A percentile compares a stretch with the other conserved stretches of the same genome.
phyloP scores from a whole-genome alignment of 352 stramenopile species.

The Hyphochytrium catenoides region DNA sequence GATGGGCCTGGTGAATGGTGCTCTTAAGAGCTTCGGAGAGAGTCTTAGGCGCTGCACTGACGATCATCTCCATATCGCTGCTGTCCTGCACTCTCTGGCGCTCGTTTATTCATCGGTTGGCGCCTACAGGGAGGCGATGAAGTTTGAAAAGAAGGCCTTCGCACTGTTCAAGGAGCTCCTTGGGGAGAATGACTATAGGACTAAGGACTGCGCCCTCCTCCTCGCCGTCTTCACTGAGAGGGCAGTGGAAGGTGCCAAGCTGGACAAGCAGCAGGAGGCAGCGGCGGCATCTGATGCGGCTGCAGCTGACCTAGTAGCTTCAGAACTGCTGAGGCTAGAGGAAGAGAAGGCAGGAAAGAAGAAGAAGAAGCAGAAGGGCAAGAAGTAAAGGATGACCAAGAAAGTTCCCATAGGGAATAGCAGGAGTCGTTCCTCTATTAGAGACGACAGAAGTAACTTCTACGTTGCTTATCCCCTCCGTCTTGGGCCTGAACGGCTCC shows the following conservation, averaged over 20 bases:
- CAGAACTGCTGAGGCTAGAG: slow-evolving; percentile 5
- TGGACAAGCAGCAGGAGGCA: slow-evolving; percentile 38
- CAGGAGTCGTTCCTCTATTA: no score
- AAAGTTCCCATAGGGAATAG: no score
- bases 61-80: slow-evolving; percentile 52
- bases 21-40: slow-evolving; percentile 61
- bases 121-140: slow-evolving; percentile 52
- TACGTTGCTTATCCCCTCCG: no score
- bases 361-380: slow-evolving; percentile 20
- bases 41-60: slow-evolving; percentile 57
- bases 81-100: slow-evolving; percentile 64
- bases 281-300: slow-evolving; percentile 41
- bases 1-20: slow-evolving; percentile 48
- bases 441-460: no score
- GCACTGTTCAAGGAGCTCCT: slow-evolving; percentile 49
- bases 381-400: no score
- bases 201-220: slow-evolving; percentile 49
- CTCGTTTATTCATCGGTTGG: slow-evolving; percentile 42
- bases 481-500: no score
- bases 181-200: slow-evolving; percentile 42
- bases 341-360: slow-evolving; percentile 47
- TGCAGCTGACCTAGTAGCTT: slow-evolving; percentile 39
- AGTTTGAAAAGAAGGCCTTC: slow-evolving; percentile 69
- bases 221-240: slow-evolving; percentile 62
- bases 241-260: slow-evolving; percentile 56